Evolutionary conservation across 495 filamentous ascomycete species (phyloP).

Genomic region (Penicillium mononematosum): DNA sequence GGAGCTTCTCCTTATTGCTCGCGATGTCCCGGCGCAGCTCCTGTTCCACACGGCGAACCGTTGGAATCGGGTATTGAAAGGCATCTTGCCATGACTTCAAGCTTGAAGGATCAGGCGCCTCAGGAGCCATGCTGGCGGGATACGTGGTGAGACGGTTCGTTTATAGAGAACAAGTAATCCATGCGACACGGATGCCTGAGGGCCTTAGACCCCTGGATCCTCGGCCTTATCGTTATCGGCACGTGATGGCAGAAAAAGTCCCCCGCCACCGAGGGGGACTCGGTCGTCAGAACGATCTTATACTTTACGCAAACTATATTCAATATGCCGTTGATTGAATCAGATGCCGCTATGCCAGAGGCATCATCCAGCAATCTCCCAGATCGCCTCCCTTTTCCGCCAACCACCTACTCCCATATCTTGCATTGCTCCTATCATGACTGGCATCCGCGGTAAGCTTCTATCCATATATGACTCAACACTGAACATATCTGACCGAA

Average conservation of each 20-base stretch:
- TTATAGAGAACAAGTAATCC: constrained; percentile 11
- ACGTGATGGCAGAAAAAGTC: constrained; percentile 25
- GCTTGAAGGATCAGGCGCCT: constrained; percentile 57
- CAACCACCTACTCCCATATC: constrained; percentile 80
- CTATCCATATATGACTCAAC: constrained; percentile 12
- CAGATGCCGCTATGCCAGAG: constrained; percentile 21
- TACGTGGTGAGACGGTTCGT: constrained; percentile 2
- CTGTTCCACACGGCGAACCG: constrained; percentile 61
- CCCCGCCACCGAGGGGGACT: constrained; percentile 22
- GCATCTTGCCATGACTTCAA: constrained; percentile 66
- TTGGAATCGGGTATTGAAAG: constrained; percentile 64
- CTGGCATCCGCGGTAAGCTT: constrained; percentile 68
- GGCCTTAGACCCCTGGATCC: constrained; percentile 4
- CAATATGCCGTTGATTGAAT: constrained; percentile 38
- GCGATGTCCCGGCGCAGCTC: constrained; percentile 64
- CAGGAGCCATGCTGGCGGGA: constrained; percentile 50
- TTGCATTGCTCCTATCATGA: constrained; percentile 89
- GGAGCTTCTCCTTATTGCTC: constrained; percentile 83
- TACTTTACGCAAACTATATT: constrained; percentile 2
- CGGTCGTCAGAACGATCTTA: not conserved
- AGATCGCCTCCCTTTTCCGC: constrained; percentile 68
- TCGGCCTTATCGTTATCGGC: constrained; percentile 28
- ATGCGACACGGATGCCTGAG: constrained; percentile 9
- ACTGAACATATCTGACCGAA: not conserved
- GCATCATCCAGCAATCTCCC: constrained; percentile 21